phyloP scores from a whole-genome alignment of 345 rosid species.

The Camelina laxa region DNA sequence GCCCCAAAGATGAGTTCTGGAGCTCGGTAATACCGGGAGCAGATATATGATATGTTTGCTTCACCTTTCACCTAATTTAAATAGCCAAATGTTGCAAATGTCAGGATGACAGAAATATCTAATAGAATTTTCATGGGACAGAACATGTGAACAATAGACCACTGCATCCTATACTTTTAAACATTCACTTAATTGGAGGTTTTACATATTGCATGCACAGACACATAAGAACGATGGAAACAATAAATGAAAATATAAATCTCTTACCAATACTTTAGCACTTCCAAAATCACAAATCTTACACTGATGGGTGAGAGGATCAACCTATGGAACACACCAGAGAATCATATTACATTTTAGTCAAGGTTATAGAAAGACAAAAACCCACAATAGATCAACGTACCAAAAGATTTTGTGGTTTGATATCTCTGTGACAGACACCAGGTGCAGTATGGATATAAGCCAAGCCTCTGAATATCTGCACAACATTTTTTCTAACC shows the following conservation, averaged over 20 bases:
- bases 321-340: constrained; percentile 56
- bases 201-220: neutral
- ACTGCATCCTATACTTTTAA: neutral
- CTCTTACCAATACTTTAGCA: constrained; percentile 76
- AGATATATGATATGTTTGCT: constrained; percentile 79
- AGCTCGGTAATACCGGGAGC: constrained; percentile 89
- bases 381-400: constrained; percentile 9
- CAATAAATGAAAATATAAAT: neutral
- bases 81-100: constrained; percentile 24
- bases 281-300: constrained; percentile 88
- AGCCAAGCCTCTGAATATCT: constrained; percentile 67
- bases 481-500: constrained; percentile 38
- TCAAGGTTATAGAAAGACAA: neutral
- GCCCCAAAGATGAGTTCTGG: constrained; percentile 91
- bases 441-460: constrained; percentile 83
- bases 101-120: neutral
- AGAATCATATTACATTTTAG: constrained; percentile 22
- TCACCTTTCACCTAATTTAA: constrained; percentile 72
- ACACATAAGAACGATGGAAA: neutral
- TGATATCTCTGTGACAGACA: constrained; percentile 90
- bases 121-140: neutral
- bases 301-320: constrained; percentile 82
- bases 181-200: neutral
- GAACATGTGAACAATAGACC: neutral
- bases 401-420: constrained; percentile 97